Base-by-base conservation (phyloP, 2,329 filamentous ascomycete genomes). In the Sarocladium oryzae region DNA sequence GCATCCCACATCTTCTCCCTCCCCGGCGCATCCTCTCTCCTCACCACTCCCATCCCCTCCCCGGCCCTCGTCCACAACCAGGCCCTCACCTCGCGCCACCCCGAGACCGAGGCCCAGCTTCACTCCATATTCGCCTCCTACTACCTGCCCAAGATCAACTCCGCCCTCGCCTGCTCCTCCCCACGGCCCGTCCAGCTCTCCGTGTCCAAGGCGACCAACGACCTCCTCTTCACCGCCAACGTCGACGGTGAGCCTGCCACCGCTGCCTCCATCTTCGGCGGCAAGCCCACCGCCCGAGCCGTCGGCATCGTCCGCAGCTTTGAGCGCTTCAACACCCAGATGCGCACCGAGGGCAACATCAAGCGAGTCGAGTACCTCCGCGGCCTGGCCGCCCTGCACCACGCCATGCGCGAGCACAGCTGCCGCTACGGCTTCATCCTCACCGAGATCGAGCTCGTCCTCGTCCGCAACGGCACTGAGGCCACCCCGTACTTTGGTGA, bases 401-500 rank as follows among this genome's bases (percentile, higher is more conserved):
- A 88, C 64, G 84, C 85, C 63, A 96, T 96, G 89, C 89, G 92
- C 66, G 89, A 95, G 70, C 88, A 96, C 70, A 84, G 85, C 58
- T 95, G 89, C 65, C 85, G 92, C 53, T 97, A 96, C 67, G 92
- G 92, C 51, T 97, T 96, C 75, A 92, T 97, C 67, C 83, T 96
- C 63, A 96, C 89, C 1, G 92, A 96, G 70, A 96, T 96, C 60
- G 92, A 97, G 71, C 83, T 96, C 8, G 85, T 96, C 35, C 84
- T 93, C 59, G 89, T 96, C 1, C 88, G 91, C 61, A 88, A 87
- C 57, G 90, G 91, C 50, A 80, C 65, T 58, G 85, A 77, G 61
- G 70, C 76, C 36, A 82, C 83, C 1, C 91, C 91, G 0, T 84
- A 89, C 65, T 96, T 96, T 63, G 91, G 92, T n/a, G 89, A 85